These are phyloP conservation scores for Bolboschoenoplectus hybrid DNA, from an alignment of 202 grass and related monocot species.

Conservation along the genomic window DNA sequence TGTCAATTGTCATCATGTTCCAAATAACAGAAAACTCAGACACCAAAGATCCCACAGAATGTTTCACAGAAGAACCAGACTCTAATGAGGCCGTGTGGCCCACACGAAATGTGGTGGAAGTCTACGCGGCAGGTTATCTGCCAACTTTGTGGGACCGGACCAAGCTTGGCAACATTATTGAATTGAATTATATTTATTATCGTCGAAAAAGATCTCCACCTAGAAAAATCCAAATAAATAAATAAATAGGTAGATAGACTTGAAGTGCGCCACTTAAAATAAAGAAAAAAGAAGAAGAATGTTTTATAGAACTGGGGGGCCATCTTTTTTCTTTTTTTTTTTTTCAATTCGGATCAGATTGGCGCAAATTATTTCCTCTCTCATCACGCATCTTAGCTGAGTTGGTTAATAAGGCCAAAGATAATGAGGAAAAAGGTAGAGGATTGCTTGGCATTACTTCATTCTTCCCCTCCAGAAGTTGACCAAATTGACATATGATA, in stretches of 20 bases:
- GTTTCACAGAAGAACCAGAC: not conserved
- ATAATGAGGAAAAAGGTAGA: not conserved
- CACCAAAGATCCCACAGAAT: not conserved
- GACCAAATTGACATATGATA: not conserved
- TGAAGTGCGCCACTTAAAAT: slow-evolving; percentile 26
- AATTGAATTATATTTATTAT: slow-evolving; percentile 9
- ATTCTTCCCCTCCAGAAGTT: not conserved
- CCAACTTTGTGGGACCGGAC: slow-evolving; percentile 16
- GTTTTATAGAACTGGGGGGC: not conserved
- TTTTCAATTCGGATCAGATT: not conserved
- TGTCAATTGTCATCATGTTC: too few relatives aligned
- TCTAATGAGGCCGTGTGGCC: not conserved
- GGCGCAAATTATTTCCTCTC: not conserved
- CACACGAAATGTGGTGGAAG: slow-evolving; percentile 26
- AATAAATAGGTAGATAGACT: not conserved
- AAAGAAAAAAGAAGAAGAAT: slow-evolving; percentile 23
- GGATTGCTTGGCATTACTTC: slow-evolving; percentile 12
- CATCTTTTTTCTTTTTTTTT: not conserved
- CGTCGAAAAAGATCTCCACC: not conserved
- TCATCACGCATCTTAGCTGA: not conserved
- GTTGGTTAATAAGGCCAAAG: not conserved
- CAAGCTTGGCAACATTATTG: slow-evolving; percentile 3
- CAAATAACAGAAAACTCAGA: not conserved
- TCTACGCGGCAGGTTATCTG: slow-evolving; percentile 19
- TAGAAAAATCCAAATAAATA: not conserved